Base-by-base conservation (phyloP, 176 grass and related monocot genomes). In the Saccharum spontaneum region DNA sequence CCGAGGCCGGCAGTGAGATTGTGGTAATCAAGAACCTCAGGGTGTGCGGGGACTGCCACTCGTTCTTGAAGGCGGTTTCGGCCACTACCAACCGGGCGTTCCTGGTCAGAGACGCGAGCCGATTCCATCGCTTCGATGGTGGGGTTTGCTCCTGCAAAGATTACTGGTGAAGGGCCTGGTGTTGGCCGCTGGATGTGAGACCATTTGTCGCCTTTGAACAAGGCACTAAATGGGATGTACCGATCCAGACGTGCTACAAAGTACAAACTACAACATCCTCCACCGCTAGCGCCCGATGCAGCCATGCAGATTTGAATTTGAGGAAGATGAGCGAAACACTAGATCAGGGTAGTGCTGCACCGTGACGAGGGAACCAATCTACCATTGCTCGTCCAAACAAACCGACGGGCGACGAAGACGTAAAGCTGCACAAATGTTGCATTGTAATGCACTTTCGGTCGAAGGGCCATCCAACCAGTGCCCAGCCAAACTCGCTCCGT, bases 11-110 rank as follows among this genome's bases (percentile, higher is more conserved):
- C 55, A 66, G 37, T 31, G 90, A 95, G 65, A 88, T 95, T 68
- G 90, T 95, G 66, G 90, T 95, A 34, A 95, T 95, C 46, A 92
- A 95, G 93, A 95, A 95, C 79, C 69, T 95, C 43, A 88, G 93
- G 88, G 83, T 95, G 6, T 95, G 90, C 26, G 90, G 87, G 28
- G 90, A 86, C 48, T 95, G 93, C 49, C 93, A 95, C 83, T 54
- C 18, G 11, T 95, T 90, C 76, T 79, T 92, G 37, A 95, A 95
- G 65, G 16, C 4, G 0, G 83, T 95, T 30, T 92, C 88, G 6
- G 41, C 54, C n/a, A 82, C 86, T 41, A 43, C 70, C 38, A 75
- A 75, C 43, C 79, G 93, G 2, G 69, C 67, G 43, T 92, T 95
- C 33, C 44, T 95, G 3, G 57, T 95, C 24, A 88, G 93, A 75